phyloP scores from a whole-genome alignment of 768 basidiomycete genomes.

The Nidularia sp. region DNA sequence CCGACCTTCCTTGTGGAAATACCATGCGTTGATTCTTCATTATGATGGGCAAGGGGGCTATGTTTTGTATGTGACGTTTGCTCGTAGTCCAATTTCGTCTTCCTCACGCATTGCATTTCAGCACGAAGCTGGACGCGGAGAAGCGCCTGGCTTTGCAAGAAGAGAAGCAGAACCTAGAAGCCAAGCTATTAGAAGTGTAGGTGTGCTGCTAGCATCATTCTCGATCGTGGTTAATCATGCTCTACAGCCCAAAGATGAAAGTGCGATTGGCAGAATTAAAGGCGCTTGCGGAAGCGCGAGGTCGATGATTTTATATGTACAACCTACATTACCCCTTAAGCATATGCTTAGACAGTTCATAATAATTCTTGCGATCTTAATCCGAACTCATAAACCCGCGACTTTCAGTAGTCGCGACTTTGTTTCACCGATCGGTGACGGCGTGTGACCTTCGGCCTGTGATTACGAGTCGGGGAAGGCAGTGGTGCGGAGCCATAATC shows the following conservation, averaged over 20 bases:
- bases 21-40: constrained; percentile 84
- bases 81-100: background rate
- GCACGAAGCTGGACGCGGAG: constrained; percentile 87
- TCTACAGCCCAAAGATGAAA: constrained; percentile 72
- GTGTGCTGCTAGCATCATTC: constrained; percentile 19
- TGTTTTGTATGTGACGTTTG: constrained; percentile 66
- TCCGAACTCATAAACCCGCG: too few species aligned
- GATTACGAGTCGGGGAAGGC: too few species aligned
- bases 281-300: constrained; percentile 16
- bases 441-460: too few species aligned
- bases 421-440: too few species aligned
- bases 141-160: constrained; percentile 87
- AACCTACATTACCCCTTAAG: background rate
- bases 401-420: too few species aligned
- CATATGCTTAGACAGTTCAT: too few species aligned
- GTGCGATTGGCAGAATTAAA: constrained; percentile 68
- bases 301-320: background rate
- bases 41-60: constrained; percentile 95
- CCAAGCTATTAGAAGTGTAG: constrained; percentile 83
- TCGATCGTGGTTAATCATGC: constrained; percentile 1
- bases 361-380: too few species aligned
- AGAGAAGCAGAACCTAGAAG: constrained; percentile 87
- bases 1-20: constrained; percentile 90
- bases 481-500: too few species aligned
- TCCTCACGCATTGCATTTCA: constrained; percentile 20